Base-by-base conservation (phyloP, 2,329 filamentous ascomycete species). In the Talaromyces amestolkiae region DNA sequence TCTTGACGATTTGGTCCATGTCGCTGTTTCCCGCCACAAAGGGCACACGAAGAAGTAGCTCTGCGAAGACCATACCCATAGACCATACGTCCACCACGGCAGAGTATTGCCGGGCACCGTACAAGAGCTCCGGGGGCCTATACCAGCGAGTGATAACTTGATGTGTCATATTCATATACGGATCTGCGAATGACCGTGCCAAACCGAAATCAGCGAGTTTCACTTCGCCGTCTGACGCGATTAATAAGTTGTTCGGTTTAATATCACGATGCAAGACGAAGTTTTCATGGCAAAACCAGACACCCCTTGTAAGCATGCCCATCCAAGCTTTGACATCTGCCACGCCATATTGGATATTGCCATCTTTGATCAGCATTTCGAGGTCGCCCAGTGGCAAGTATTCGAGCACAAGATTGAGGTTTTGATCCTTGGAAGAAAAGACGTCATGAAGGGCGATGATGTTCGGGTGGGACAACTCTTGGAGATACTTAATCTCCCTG, bases 81-180 rank as follows among this genome's bases (percentile, higher is more conserved):
- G 90, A 93, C 94, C 95, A 99, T 66, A 99, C 84, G 76, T 99
- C 95, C 22, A 97, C 95, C 7, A 90, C 91, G 27, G 93, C 93
- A 51, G 89, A 89, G 81, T 99, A 99, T 79, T 95, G 91, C 65
- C 88, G 86, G 2, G 93, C 92, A 66, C 93, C 93, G 74, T 94
- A 97, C 69, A 98, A 88, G 24, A 99, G 86, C 82, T 99, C 95
- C 0, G 93, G 93, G 0, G 95, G 93, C 1, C 94, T 87, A 81
- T 98, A 99, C 93, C 95, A 99, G 69, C 93, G 88, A 19, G 95
- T 99, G 77, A 99, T 96, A 69, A 97, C 94, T 73, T 95, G 93
- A 73, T 89, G 88, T 1, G 94, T 97, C 95, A 99, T 99, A 71
- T 85, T 85, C 64, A 87, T 83, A 73, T 93, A 91, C 0, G 95